These are phyloP conservation scores for Grammothele lineata DNA, from an alignment of 768 basidiomycete genomes.

Conservation along the genomic window DNA sequence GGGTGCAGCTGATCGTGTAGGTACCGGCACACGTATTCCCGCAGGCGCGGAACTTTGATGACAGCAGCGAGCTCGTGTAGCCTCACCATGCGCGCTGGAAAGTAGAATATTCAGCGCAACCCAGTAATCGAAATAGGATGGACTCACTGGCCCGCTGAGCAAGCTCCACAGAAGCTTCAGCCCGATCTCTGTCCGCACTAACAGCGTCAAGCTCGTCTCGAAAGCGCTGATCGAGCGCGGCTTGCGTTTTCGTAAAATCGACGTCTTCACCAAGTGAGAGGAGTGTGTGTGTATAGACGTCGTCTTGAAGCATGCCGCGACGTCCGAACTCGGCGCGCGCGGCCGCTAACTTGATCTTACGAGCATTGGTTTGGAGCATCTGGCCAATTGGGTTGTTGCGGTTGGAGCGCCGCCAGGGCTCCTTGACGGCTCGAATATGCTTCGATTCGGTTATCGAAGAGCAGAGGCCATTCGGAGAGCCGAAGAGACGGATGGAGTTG, in stretches of 20 bases:
- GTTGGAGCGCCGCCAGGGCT: slow-evolving; percentile 21
- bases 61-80: no score
- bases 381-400: slow-evolving; percentile 16
- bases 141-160: neutral
- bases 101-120: no score
- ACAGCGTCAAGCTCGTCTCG: neutral
- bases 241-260: no score
- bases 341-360: slow-evolving; percentile 19
- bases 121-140: no score
- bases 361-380: slow-evolving; percentile 20
- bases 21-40: no score
- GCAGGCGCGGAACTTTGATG: no score
- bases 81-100: no score
- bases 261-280: no score
- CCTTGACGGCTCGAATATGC: slow-evolving; percentile 23
- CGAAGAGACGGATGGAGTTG: slow-evolving; percentile 14
- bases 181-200: neutral
- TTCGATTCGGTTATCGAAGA: slow-evolving; percentile 23
- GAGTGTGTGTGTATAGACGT: no score
- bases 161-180: neutral
- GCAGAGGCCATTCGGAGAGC: slow-evolving; percentile 22
- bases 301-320: slow-evolving; percentile 13
- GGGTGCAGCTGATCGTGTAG: no score
- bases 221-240: no score
- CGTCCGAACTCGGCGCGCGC: slow-evolving; percentile 9